Base-by-base conservation (phyloP, 1,284 basidiomycete species). In the Chalciporus sp. region DNA sequence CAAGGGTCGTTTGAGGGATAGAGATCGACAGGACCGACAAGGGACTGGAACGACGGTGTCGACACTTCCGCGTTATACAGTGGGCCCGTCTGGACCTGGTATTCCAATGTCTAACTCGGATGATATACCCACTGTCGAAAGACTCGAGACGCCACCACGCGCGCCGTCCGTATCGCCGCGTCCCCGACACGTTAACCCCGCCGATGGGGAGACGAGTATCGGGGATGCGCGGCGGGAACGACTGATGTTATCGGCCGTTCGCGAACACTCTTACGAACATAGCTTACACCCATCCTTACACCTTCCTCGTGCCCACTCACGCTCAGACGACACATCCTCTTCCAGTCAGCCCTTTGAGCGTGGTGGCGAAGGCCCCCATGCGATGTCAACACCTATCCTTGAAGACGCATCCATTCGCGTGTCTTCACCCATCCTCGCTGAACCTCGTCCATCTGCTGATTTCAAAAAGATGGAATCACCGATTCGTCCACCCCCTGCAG, bases 391-490 rank as follows among this genome's bases (percentile, higher is more conserved):
- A 16, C 65, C 65, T 6, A 67, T 68, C 49, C 67, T 69, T 9
- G 56, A 57, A 1, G 56, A 66, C 6, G 59, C 66, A 16, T 61
- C 64, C 19, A 59, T 69, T 42, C 61, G 29, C 6, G 40, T 64
- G 9, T 64, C 66, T 5, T 69, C 66, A 1, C 69, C 66, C 0
- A 51, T 68, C 31, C 66, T 68, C 45, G 66, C 68, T 2, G 68
- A 71, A 44, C 66, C 69, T 20, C 63, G 58, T 3, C 70, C 67
- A 27, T 69, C 70, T 10, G 67, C 69, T 1, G 67, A 68, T 37
- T 68, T 71, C 47, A 69, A 62, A 57, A 72, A 71, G 47, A 72
- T 72, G 67, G 70, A 72, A 1, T 64, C 68, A 8, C 67, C 66
- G 6, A 69, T 71, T 31, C 67, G 70, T 26, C 68, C 67, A n/a